Evolutionary conservation across 768 basidiomycete genomes (phyloP).

Genomic region (Leccinum rimulosum): DNA sequence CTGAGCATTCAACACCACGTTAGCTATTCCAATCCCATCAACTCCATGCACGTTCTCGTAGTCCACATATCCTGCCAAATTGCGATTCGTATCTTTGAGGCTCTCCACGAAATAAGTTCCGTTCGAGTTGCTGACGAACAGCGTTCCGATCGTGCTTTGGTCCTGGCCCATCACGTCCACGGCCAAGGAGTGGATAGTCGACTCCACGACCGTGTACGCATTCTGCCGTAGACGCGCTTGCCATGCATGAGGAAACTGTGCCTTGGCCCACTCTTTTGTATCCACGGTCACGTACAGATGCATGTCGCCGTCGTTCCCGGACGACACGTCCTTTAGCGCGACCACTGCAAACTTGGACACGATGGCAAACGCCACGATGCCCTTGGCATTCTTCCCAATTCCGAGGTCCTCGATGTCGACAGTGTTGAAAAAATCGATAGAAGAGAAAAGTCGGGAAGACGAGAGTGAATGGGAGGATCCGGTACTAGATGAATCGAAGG

Average conservation of each 20-base stretch:
- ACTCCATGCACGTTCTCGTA: constrained; percentile 86
- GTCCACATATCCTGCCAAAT: constrained; percentile 86
- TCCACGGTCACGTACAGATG: constrained; percentile 84
- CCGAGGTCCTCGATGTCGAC: constrained; percentile 80
- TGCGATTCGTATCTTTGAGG: constrained; percentile 89
- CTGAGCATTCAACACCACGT: constrained; percentile 78
- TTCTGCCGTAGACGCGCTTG: constrained; percentile 80
- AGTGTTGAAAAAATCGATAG: constrained; percentile 76
- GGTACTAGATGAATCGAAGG: constrained; percentile 61
- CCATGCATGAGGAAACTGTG: constrained; percentile 89
- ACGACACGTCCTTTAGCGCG: constrained; percentile 70
- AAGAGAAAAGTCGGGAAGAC: constrained; percentile 75
- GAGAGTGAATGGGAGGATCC: constrained; percentile 42
- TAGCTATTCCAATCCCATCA: constrained; percentile 90
- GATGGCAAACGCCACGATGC: constrained; percentile 90
- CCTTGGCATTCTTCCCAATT: constrained; percentile 78
- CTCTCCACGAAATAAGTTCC: constrained; percentile 94
- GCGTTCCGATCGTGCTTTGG: constrained; percentile 67
- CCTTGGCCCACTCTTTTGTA: constrained; percentile 80
- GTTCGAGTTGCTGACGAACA: constrained; percentile 95
- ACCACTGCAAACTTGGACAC: constrained; percentile 92
- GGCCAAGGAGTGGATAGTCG: constrained; percentile 87
- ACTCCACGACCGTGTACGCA: constrained; percentile 95
- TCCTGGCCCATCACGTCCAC: constrained; percentile 88
- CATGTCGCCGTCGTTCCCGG: constrained; percentile 65